Percentiles rank a stretch among this genome's conserved stretches.
phyloP scores from a whole-genome alignment of 495 filamentous ascomycete genomes.

The Penicillium steckii region DNA sequence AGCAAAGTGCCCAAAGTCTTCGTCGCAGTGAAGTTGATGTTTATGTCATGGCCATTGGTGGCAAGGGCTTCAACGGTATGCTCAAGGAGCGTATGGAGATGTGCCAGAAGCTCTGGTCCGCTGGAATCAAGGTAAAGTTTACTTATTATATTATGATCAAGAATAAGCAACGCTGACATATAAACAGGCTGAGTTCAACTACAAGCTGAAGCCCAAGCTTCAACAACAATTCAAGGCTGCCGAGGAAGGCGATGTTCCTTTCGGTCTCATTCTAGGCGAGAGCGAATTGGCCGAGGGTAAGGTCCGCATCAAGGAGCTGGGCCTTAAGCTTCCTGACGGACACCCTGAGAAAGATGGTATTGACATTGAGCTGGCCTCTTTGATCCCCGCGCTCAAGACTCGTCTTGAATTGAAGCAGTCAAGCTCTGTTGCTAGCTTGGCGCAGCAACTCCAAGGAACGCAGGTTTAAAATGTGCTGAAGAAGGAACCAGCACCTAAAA shows the following conservation, averaged over 20 bases:
- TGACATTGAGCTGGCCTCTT: constrained; percentile 57
- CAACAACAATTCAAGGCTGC: constrained; percentile 78
- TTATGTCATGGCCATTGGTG: constrained; percentile 90
- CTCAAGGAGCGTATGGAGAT: constrained; percentile 79
- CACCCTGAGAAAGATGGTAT: constrained; percentile 87
- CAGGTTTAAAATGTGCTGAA: constrained; percentile 18
- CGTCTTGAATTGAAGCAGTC: constrained; percentile 28
- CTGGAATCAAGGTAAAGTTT: constrained; percentile 65
- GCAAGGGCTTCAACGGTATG: constrained; percentile 80
- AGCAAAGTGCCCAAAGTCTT: constrained; percentile 47
- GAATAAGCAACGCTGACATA: constrained; percentile 8
- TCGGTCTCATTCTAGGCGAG: constrained; percentile 76
- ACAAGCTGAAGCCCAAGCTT: constrained; percentile 77
- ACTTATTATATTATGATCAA: neutral
- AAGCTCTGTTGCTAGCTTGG: constrained; percentile 16
- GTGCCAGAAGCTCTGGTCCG: constrained; percentile 70
- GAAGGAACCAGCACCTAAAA: constrained; percentile 2
- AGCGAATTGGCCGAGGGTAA: constrained; percentile 74
- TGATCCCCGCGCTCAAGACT: constrained; percentile 61
- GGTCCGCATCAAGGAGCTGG: constrained; percentile 83
- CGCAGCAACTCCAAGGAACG: constrained; percentile 24
- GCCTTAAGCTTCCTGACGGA: constrained; percentile 58
- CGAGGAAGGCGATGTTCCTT: constrained; percentile 68
- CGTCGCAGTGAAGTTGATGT: constrained; percentile 78
- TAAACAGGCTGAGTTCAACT: constrained; percentile 67